These are phyloP conservation scores for Microsporum canis DNA, from an alignment of 2,329 filamentous ascomycete genomes.

Conservation along the genomic window DNA sequence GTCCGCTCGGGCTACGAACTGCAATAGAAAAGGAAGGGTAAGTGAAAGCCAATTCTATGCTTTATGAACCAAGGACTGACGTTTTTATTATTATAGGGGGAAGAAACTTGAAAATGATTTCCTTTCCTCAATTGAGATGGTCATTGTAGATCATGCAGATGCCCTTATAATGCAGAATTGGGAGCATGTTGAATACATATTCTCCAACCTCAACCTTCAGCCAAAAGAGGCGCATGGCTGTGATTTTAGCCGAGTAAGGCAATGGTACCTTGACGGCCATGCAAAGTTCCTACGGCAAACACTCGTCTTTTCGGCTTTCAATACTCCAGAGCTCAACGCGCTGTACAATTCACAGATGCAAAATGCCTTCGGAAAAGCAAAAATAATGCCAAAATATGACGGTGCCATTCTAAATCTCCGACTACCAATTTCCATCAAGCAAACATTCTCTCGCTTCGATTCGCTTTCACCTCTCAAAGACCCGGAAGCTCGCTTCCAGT, in stretches of 20 bases:
- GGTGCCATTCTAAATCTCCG: slow-evolving; percentile 64
- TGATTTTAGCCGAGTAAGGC: slow-evolving; percentile 81
- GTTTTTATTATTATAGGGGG: slow-evolving; percentile 27
- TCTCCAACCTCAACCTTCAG: slow-evolving; percentile 81
- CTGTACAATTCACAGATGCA: slow-evolving; percentile 64
- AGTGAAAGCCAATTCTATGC: slow-evolving; percentile 30
- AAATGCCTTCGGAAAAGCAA: slow-evolving; percentile 70
- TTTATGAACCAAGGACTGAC: slow-evolving; percentile 20
- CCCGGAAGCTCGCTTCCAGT: slow-evolving; percentile 79
- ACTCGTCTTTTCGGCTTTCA: slow-evolving; percentile 66
- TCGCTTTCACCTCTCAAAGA: slow-evolving; percentile 58
- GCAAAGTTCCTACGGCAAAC: slow-evolving; percentile 75
- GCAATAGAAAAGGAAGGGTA: slow-evolving; percentile 71
- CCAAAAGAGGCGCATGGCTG: slow-evolving; percentile 83
- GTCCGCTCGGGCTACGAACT: slow-evolving; percentile 77
- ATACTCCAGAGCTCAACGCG: slow-evolving; percentile 77
- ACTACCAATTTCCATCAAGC: slow-evolving; percentile 53
- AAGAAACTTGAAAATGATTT: slow-evolving; percentile 76
- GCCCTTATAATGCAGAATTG: slow-evolving; percentile 96
- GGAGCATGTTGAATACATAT: slow-evolving; percentile 88
- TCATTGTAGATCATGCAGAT: slow-evolving; percentile 84
- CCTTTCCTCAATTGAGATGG: slow-evolving; percentile 81
- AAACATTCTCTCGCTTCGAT: slow-evolving; percentile 84
- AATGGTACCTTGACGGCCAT: slow-evolving; percentile 86
- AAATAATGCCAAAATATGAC: slow-evolving; percentile 56